phyloP scores from a whole-genome alignment of 2,329 filamentous ascomycete species.

The Truncatella angustata region DNA sequence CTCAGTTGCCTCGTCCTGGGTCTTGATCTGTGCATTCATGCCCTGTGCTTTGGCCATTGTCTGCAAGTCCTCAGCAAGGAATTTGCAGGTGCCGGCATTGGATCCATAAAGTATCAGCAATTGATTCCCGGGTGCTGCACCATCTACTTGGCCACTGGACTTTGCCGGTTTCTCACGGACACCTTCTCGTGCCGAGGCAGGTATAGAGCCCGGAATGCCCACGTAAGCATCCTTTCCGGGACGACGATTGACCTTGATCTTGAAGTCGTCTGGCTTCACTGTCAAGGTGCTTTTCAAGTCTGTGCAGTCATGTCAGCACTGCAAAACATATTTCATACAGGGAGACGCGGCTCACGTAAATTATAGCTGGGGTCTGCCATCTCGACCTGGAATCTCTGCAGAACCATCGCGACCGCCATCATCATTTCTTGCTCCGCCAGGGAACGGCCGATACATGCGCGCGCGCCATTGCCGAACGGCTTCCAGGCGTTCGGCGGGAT shows the following conservation, averaged over 20 bases:
- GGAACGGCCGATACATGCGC: slow-evolving; percentile 69
- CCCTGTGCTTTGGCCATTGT: slow-evolving; percentile 45
- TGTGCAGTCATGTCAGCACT: neutral
- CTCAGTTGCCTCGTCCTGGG: slow-evolving; percentile 45
- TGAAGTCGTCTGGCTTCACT: slow-evolving; percentile 2
- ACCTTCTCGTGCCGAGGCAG: neutral
- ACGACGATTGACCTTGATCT: slow-evolving; percentile 1
- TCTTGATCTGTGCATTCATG: slow-evolving; percentile 38
- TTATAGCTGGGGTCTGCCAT: slow-evolving; percentile 53
- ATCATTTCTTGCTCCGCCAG: slow-evolving; percentile 75
- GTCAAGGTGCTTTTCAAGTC: slow-evolving; percentile 4
- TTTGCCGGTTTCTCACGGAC: slow-evolving; percentile 1
- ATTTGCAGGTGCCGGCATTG: slow-evolving; percentile 58
- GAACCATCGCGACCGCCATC: slow-evolving; percentile 52
- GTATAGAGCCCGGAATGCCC: neutral
- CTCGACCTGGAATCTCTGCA: slow-evolving; percentile 62
- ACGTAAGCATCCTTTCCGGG: neutral
- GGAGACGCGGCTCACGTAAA: slow-evolving; percentile 43
- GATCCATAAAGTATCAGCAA: slow-evolving; percentile 54
- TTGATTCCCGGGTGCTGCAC: slow-evolving; percentile 10
- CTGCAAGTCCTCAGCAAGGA: slow-evolving; percentile 48
- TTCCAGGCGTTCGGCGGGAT: slow-evolving; percentile 65
- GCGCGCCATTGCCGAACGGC: slow-evolving; percentile 70
- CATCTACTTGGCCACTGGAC: neutral
- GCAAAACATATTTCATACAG: too few relatives aligned